Evolutionary conservation across 1,284 basidiomycete species (phyloP), one percentile per base, ranked within the genome.

Genomic region (Ustilago tritici): DNA sequence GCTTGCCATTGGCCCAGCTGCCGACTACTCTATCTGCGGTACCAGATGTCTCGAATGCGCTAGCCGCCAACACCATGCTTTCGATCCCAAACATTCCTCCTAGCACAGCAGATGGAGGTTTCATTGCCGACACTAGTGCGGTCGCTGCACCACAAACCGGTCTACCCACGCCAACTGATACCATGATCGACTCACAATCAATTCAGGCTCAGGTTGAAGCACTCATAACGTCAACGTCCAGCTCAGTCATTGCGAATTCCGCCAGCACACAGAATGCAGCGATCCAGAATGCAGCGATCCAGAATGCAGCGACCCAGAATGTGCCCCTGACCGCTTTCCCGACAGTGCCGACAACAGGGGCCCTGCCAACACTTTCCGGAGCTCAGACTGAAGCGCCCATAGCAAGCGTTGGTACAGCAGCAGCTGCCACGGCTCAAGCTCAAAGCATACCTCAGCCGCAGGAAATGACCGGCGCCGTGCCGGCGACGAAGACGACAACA

Each of bases 161-260:
- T 31, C 34, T 56, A n/a, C 19, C 56, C 3, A 10, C 43, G n/a
- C 15, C 61, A 2, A 28, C 60, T 6, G 61, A 43, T n/a, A 19
- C 46, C 6, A 67, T 67, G 58, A 54, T 77, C 32, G 70, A 77
- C 36, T 61, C 75, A 1, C 75, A 67, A 23, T 52, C 63, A 31
- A 72, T 77, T 19, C 75, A 77, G 41, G 75, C 75, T 2, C 75
- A 77, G 17, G 60, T 77, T 7, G 70, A 73, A 47, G 75, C 75
- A 3, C 54, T 77, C 46, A 66, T 73, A 34, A 58, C 70, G 23
- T 77, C 75, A 6, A 68, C 70, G 2, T 73, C 70, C 19, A 73
- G 41, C 50, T 67, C 65, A 34, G 65, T 73, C 19, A 65, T 38
- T 15, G 55, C 47, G 17, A 61, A 49, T 15, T 36, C 43, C 7